Base-by-base conservation (phyloP, 2,329 filamentous ascomycete species). In the Erysiphe neolycopersici region DNA sequence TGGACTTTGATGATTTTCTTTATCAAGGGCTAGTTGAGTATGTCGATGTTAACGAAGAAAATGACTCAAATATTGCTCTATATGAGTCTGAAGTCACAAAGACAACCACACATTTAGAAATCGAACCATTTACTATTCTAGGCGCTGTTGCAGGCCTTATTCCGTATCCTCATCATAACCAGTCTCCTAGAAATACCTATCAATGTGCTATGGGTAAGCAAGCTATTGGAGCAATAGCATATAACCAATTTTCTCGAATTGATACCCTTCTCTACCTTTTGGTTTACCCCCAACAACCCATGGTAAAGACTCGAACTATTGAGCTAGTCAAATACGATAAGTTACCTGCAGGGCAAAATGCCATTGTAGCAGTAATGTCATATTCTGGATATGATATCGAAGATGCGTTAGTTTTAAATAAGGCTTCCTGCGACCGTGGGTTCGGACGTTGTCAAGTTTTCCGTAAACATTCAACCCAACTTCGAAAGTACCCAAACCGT, bases 351-450 rank as follows among this genome's bases (percentile, higher is more conserved):
- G 89, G 89, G 26, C 85, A 75, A 55, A 98, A 98, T 55, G 83
- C 84, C 9, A 76, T 95, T 35, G 89, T 98, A 46, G 89, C 89
- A 46, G 91, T 98, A 59, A 93, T 98, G 49, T 94, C 87, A 0
- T 98, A 98, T 60, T 95, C 87, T 1, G 89, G 87, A 43, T 98
- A 95, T 62, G 89, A 98, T 68, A 98, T 98, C 89, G 89, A 98
- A 67, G 89, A 98, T 63, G 89, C 89, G 58, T 95, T 95, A 87
- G 95, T 98, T 57, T 68, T 98, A 58, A 95, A 95, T 67, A 95
- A 95, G 60, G 93, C 84, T 17, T 76, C 87, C 2, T 83, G 94
- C 60, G 89, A 98, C 61, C 76, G 89, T 52, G 89, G 89, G 13
- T 95, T 98, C 55, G 87, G 84, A 33, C 76, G 95, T 55, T 89